A percentile compares a stretch with the other conserved stretches of the same genome.
phyloP scores from a whole-genome alignment of 371 early-diverging fungal genomes.

The Mortierella sp. region DNA sequence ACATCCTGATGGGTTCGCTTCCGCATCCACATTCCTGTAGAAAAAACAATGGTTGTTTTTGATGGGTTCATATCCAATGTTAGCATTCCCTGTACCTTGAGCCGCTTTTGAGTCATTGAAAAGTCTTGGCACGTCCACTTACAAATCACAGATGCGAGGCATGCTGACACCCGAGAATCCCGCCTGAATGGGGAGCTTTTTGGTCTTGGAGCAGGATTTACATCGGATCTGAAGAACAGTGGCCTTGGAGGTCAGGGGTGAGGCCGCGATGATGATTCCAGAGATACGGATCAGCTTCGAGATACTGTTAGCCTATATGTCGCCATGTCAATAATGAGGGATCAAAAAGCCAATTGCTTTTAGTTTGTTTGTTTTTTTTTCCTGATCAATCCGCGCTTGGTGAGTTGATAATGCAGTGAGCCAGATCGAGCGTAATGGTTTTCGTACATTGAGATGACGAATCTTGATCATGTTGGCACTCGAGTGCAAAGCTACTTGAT shows the following conservation, averaged over 20 bases:
- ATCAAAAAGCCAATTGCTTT: neutral
- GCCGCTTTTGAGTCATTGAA: too few species aligned
- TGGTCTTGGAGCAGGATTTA: conserved; percentile 84
- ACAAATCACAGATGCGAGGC: conserved; percentile 90
- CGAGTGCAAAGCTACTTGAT: conserved; percentile 90
- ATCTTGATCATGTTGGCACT: conserved; percentile 85
- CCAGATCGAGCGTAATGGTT: too few species aligned
- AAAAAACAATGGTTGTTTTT: neutral
- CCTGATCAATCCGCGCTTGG: too few species aligned
- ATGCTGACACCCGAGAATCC: conserved; percentile 88
- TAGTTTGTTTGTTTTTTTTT: too few species aligned
- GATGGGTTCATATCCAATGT: neutral
- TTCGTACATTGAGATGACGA: conserved; percentile 80
- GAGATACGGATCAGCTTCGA: conserved; percentile 95
- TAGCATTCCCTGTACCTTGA: too few species aligned
- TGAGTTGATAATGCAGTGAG: too few species aligned
- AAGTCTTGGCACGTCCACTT: too few species aligned
- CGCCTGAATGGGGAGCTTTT: conserved; percentile 80
- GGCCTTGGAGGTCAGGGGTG: conserved; percentile 90
- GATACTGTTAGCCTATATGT: conserved; percentile 83
- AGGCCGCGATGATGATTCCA: conserved; percentile 98
- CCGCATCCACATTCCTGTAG: conserved; percentile 47
- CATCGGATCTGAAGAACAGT: conserved; percentile 90
- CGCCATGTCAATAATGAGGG: neutral
- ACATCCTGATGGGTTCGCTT: conserved; percentile 67